Percentiles rank a stretch among this genome's conserved stretches.
Evolutionary conservation across 208 protist genomes (phyloP).

Genomic region (Leishmania amazonensis): DNA sequence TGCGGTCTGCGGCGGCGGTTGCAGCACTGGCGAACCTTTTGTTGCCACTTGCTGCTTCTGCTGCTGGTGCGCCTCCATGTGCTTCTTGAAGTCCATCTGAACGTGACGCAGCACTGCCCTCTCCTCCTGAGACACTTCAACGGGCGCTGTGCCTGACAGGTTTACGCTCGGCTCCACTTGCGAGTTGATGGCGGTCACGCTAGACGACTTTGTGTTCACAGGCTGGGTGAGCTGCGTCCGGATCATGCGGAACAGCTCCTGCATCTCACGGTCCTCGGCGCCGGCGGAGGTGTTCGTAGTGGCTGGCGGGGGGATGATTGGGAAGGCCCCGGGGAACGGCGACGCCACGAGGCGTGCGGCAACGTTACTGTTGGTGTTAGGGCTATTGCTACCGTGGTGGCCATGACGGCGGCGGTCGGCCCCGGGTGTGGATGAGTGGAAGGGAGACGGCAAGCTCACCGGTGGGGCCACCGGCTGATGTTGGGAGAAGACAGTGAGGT

Average conservation of each 20-base stretch:
- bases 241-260: constrained; percentile 38
- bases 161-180: background rate
- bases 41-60: constrained; percentile 1
- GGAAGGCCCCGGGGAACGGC: constrained; percentile 45
- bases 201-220: background rate
- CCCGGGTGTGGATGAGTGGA: constrained; percentile 1
- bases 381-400: background rate
- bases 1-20: constrained; percentile 15
- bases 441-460: constrained; percentile 17
- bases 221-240: constrained; percentile 29
- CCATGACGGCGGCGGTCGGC: background rate
- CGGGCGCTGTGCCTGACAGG: constrained; percentile 14
- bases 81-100: constrained; percentile 48
- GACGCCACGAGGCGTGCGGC: constrained; percentile 31
- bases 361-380: background rate
- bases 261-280: constrained; percentile 44
- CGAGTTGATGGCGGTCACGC: background rate
- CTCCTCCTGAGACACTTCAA: constrained; percentile 60
- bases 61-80: constrained; percentile 26
- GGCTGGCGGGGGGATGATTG: constrained; percentile 35
- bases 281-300: constrained; percentile 18
- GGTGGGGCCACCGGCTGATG: constrained; percentile 35
- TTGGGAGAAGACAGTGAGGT: constrained; percentile 37
- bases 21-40: constrained; percentile 3
- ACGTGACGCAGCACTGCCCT: constrained; percentile 51